These are phyloP conservation scores for Xylaria curta DNA, from an alignment of 495 filamentous ascomycete genomes.

Conservation along the genomic window DNA sequence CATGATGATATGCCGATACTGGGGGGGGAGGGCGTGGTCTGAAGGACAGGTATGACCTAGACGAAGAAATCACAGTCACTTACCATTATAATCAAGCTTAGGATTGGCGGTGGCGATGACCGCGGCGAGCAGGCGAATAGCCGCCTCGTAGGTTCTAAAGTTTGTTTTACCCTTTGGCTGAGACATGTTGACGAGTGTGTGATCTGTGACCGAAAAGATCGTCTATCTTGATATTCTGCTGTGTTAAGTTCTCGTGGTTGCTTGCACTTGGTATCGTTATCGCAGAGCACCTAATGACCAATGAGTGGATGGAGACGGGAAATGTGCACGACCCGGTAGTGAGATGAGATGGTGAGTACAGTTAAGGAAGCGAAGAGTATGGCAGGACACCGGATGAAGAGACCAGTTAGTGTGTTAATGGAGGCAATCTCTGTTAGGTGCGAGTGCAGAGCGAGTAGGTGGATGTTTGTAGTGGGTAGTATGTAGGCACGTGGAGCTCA, in stretches of 20 bases:
- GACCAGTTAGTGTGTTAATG: not conserved
- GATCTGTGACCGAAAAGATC: not conserved
- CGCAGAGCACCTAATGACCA: not conserved
- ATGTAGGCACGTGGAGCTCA: not conserved
- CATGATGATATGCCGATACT: not conserved
- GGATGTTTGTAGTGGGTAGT: not conserved
- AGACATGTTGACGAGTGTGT: not conserved
- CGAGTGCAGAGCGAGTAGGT: not conserved
- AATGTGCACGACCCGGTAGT: not conserved
- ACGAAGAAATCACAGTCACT: constrained; percentile 30
- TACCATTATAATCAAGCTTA: constrained; percentile 58
- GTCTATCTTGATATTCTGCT: not conserved
- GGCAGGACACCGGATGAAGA: not conserved
- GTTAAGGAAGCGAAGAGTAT: not conserved
- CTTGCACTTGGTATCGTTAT: not conserved
- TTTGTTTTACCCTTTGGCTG: constrained; percentile 40
- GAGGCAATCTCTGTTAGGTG: not conserved
- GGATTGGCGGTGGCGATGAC: constrained; percentile 54
- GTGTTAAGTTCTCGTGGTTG: not conserved
- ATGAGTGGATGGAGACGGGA: not conserved
- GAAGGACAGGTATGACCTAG: not conserved
- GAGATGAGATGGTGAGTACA: not conserved
- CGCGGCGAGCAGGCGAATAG: constrained; percentile 57
- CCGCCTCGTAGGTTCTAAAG: constrained; percentile 56
- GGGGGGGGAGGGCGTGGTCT: constrained; percentile 2